Base-by-base conservation (phyloP, 2,329 filamentous ascomycete species). In the Venturia carpophila region DNA sequence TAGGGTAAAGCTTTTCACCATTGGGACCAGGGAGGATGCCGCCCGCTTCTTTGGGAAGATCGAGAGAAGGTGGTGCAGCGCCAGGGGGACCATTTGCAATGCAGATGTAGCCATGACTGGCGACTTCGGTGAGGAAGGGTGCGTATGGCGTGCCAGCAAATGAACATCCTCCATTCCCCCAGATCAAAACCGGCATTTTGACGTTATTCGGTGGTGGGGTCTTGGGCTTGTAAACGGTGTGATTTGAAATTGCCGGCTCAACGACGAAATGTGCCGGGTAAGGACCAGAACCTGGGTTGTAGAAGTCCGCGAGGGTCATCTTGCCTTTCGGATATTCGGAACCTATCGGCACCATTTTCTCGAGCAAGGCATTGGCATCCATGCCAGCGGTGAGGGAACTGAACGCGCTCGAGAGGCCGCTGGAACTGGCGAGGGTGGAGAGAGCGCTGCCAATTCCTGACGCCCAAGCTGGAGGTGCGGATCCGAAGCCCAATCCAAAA, bases 111-210 rank as follows among this genome's bases (percentile, higher is more conserved):
- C 65, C 65, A n/a, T 67, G 49, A 30, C 34, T 45, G 34, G 65
- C 65, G 3, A 67, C 52, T 42, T 67, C 65, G 9, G 45, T 66
- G 2, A 67, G 30, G 58, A 66, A 66, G 5, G 42, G 21, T n/a
- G 24, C 47, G 21, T 62, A 67, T 30, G 52, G 49, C 13, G 64
- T 67, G 10, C 64, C 64, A 19, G 39, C 39, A 41, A 13, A 52
- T 3, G 42, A 42, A 45, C 65, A 67, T 21, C 45, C 64, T 9
- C 65, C 65, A 27, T 67, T 66, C 10, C 65, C 65, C 65, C 65
- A 67, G 17, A 66, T 47, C 19, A 66, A 19, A 5, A 67, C 64
- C 2, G 65, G 65, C 39, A 67, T 34, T 45, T 60, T 62, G 24
- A 66, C n/a, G 21, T 45, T 37, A 9, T 15, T n/a, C 41, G 63